Evolutionary conservation across 1,284 basidiomycete genomes (phyloP), one percentile per base, ranked within the genome.

Genomic region (Stygiomarasmius scandens): DNA sequence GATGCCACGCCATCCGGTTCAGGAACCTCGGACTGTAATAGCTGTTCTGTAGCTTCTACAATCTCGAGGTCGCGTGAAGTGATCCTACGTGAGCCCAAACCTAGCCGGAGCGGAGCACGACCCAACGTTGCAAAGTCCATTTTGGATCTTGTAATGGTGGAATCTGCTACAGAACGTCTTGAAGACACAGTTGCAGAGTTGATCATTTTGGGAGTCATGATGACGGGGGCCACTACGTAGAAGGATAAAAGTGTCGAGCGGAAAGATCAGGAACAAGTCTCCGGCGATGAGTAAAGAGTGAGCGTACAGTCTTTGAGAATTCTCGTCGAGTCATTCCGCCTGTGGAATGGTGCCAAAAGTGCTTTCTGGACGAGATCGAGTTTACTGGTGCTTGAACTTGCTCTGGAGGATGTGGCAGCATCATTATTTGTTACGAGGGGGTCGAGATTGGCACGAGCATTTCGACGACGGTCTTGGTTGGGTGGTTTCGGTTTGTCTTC

Each of bases 191-290:
- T 86, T 12, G 88, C 81, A 44, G 81, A 80, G 54, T 81, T 84
- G 55, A 93, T 82, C 81, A 93, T 89, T 61, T 85, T 80, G 22
- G 92, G 90, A 3, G 93, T 93, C 93, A 96, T 94, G 66, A 96
- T 89, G 59, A 88, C 86, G 11, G 93, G 93, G 3, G 93, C 92
- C 67, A 96, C 93, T 96, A 69, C n/a, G n/a, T n/a, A 11, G 62
- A 41, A 52, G 46, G 52, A 48, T 58, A 45, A 53, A 16, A 54
- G 16, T 23, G 12, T 32, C 34, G 45, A 55, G 55, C 51, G 49
- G 36, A 54, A 61, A 48, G 24, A 47, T 57, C 48, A 52, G 58
- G 50, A 56, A 43, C 36, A 51, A 20, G 46, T 19, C 47, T 19
- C 6, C 6, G 22, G 25, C 52, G 14, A 43, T 43, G 14, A 49